phyloP scores from a whole-genome alignment of 306 rosid genomes.

The Begonia peltatifolia region DNA sequence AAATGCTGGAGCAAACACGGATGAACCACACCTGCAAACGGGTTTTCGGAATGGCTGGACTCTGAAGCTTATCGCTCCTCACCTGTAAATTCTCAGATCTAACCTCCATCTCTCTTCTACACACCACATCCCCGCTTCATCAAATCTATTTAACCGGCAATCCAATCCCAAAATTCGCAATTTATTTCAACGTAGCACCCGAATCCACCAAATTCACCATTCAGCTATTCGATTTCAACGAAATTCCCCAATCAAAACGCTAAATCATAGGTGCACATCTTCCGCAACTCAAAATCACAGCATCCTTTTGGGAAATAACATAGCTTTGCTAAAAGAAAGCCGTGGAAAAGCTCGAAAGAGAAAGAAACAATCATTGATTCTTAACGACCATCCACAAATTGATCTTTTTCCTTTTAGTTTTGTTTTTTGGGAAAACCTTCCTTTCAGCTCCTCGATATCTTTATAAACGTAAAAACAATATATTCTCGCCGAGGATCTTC shows the following conservation, averaged over 20 bases:
- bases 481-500: neutral
- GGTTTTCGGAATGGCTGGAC: constrained; percentile 47
- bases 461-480: neutral
- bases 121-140: constrained; percentile 77
- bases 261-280: neutral
- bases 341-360: neutral
- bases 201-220: neutral
- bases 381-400: neutral
- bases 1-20: constrained; percentile 68
- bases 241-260: neutral
- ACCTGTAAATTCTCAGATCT: constrained; percentile 65
- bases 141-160: constrained; percentile 10
- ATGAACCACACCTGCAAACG: constrained; percentile 88
- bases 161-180: constrained; percentile 1
- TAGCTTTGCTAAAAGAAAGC: neutral
- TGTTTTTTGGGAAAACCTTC: neutral
- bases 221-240: too few relatives aligned
- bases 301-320: neutral
- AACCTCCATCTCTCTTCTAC: constrained; percentile 59
- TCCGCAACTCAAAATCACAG: neutral
- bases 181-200: neutral
- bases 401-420: neutral
- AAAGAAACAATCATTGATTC: neutral
- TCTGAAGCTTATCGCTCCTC: constrained; percentile 60
- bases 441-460: neutral